Evolutionary conservation across 306 rosid genomes (phyloP), one percentile per base, ranked within the genome.

Genomic region (Sophora flavescens): DNA sequence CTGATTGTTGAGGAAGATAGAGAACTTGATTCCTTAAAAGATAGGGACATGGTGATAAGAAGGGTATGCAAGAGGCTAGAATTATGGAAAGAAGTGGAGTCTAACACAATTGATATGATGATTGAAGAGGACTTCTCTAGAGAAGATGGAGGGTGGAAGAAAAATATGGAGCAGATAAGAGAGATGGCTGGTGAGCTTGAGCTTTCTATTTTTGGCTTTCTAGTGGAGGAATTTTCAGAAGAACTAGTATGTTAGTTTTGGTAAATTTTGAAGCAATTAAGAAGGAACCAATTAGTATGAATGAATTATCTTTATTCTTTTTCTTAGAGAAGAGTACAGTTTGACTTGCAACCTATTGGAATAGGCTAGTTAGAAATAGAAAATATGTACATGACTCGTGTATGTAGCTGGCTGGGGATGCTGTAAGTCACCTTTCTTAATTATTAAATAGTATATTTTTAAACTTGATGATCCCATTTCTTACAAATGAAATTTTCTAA

Each of bases 51-150:
- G 74, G 80, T 85, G 84, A 72, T 72, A 54, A 75, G 63, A 80
- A 35, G 81, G 63, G 86, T 91, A 1, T 82, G 85, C 62, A 61
- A 87, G 88, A 91, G 91, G 74, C 35, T 88, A 3, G 96, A 95
- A 32, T 82, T 83, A 30, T 95, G 98, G 97, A 89, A 89, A 63
- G 88, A 87, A 79, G 89, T 90, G 77, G 89, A 89, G 60, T 74
- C 86, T 1, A 91, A 85, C 80, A 88, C 96, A 60, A 91, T 93
- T 38, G 91, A 96, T 64, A 87, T 85, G 96, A 91, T 89, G 97
- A 87, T 86, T 44, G 89, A 80, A 78, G 84, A 92, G 39, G 99
- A 91, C 67, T 86, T 89, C 41, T 60, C 81, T 6, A 74, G 58
- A 50, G 96, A 89, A 78, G 77, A 85, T 6, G 74, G 58, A 28